phyloP scores from a whole-genome alignment of 2,329 filamentous ascomycete species.

The Ramichloridium luteum region DNA sequence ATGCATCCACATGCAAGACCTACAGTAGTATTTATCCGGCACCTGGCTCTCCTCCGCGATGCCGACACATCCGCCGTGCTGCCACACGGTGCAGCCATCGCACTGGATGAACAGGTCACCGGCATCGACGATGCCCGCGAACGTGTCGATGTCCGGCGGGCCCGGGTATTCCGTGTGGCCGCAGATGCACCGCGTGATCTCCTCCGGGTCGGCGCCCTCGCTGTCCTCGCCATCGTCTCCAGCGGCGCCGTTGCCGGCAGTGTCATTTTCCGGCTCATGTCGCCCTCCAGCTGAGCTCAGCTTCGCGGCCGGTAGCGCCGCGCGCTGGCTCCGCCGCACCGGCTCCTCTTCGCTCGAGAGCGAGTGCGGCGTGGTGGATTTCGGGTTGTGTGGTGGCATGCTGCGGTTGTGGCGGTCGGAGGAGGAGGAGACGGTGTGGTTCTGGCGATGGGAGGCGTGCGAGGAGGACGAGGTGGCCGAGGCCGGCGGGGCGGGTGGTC shows the following conservation, averaged over 20 bases:
- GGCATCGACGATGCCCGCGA: conserved; percentile 56
- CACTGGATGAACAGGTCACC: conserved; percentile 97
- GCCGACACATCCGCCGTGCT: conserved; percentile 93
- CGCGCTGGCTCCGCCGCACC: conserved; percentile 61
- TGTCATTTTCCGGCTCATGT: conserved; percentile 29
- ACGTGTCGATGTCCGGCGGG: conserved; percentile 46
- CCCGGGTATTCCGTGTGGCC: conserved; percentile 92
- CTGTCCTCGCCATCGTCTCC: conserved; percentile 44
- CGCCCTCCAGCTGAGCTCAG: neutral
- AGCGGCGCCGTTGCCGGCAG: conserved; percentile 26
- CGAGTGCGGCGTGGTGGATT: conserved; percentile 62
- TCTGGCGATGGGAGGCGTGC: conserved; percentile 55
- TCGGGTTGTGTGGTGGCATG: conserved; percentile 52
- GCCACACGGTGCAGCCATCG: conserved; percentile 96
- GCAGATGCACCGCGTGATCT: conserved; percentile 91
- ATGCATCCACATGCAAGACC: conserved; percentile 1
- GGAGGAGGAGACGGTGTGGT: no score
- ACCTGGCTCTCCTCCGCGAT: conserved; percentile 89
- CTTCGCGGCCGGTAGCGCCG: conserved; percentile 52
- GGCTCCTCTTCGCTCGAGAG: conserved; percentile 64
- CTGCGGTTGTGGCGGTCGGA: conserved; percentile 59
- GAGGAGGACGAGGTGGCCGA: conserved; percentile 67
- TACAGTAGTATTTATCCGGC: conserved; percentile 91
- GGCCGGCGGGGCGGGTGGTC: conserved; percentile 46
- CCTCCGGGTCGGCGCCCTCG: conserved; percentile 60